These are phyloP conservation scores for Fusarium domesticum DNA, from an alignment of 2,329 filamentous ascomycete species.

Conservation along the genomic window DNA sequence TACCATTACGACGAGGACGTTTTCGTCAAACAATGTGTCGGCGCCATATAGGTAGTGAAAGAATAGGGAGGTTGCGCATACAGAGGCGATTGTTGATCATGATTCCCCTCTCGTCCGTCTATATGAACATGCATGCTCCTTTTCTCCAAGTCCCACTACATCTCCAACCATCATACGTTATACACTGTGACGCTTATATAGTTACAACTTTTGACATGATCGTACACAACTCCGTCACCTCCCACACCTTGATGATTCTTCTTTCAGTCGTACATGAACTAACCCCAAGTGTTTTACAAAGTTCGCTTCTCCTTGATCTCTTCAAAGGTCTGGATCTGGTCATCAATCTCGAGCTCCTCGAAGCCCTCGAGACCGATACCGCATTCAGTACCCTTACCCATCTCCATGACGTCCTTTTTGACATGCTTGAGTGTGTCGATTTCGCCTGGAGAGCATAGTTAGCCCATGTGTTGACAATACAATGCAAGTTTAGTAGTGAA, in stretches of 20 bases:
- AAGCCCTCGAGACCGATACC: conserved; percentile 82
- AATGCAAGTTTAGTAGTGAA: not conserved
- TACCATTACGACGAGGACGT: conserved; percentile 48
- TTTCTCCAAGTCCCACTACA: conserved; percentile 1
- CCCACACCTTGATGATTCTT: no score
- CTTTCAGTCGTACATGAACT: conserved; percentile 17
- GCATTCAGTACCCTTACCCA: conserved; percentile 91
- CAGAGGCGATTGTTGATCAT: no score
- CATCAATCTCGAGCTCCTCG: conserved; percentile 73
- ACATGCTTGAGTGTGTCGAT: conserved; percentile 82
- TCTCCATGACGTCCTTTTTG: conserved; percentile 87
- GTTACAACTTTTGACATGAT: no score
- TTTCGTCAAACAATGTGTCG: conserved; percentile 47
- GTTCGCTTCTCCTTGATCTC: conserved; percentile 69
- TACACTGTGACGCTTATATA: not conserved
- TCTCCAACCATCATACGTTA: conserved; percentile 4
- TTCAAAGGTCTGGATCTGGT: conserved; percentile 85
- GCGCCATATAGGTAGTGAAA: conserved; percentile 48
- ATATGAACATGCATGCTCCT: conserved; percentile 4
- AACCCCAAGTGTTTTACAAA: conserved; percentile 39
- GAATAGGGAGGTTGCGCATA: conserved; percentile 18
- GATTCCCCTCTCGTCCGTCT: no score
- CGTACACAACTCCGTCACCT: no score
- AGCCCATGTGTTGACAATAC: not conserved
- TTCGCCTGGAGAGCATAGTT: conserved; percentile 52